Evolutionary conservation across 2,329 filamentous ascomycete species (phyloP).

Genomic region (Pseudogymnoascus sp.): DNA sequence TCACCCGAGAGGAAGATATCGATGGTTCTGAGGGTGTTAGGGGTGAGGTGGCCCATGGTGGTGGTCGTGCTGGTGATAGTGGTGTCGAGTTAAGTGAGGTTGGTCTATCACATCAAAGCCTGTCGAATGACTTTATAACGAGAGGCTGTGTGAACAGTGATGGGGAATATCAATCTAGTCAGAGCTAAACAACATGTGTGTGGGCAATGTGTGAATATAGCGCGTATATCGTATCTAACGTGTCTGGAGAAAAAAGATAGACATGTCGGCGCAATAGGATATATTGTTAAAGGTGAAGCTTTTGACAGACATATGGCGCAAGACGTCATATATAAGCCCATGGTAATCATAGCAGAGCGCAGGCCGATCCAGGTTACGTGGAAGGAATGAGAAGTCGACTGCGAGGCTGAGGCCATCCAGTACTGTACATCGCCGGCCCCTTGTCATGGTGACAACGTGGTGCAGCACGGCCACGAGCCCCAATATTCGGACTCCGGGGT

Average conservation of each 20-base stretch:
- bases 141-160: neutral
- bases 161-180: neutral
- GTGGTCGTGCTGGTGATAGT: neutral
- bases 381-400: neutral
- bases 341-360: neutral
- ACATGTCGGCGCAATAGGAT: neutral
- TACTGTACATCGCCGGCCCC: neutral
- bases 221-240: neutral
- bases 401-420: neutral
- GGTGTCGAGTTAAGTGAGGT: neutral
- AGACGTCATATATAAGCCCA: neutral
- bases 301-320: neutral
- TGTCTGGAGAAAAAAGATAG: neutral
- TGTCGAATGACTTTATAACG: too few relatives aligned
- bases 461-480: neutral
- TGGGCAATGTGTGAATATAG: neutral
- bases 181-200: neutral
- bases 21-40: neutral
- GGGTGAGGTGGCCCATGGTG: neutral
- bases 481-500: neutral
- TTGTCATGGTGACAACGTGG: neutral
- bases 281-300: neutral
- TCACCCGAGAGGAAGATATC: neutral
- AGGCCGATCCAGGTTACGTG: neutral
- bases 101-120: too few relatives aligned